Percentiles rank a stretch among this genome's conserved stretches.
Conservation (phyloP, 2,329 filamentous ascomycete species). For the Dothiorella sarmentorum region DNA sequence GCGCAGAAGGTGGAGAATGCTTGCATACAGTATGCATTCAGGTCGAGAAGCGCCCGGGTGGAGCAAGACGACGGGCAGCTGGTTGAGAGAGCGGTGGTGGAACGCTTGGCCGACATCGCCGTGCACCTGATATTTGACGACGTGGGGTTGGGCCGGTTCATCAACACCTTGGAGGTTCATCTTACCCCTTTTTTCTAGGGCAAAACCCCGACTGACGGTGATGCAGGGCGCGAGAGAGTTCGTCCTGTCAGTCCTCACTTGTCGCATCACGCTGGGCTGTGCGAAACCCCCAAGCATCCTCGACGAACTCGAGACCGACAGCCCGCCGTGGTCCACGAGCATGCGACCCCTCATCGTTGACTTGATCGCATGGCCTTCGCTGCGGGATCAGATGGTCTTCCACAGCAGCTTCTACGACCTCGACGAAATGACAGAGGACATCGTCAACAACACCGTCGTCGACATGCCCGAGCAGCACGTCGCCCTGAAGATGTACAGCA, state of each 20-base stretch:
- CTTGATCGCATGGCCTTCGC: constrained; percentile 15
- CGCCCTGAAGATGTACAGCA: constrained; percentile 2
- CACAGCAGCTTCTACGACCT: constrained; percentile 10
- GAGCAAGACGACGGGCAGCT: neutral
- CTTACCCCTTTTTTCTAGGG: neutral
- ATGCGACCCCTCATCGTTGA: neutral
- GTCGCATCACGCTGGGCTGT: neutral
- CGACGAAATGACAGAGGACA: constrained; percentile 8
- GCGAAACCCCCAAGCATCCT: neutral
- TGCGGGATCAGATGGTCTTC: constrained; percentile 14
- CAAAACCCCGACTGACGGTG: neutral
- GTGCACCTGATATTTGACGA: constrained; percentile 11
- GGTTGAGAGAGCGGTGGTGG: neutral
- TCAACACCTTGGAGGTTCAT: neutral
- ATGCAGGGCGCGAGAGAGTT: neutral
- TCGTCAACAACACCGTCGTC: constrained; percentile 9
- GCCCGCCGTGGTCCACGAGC: neutral
- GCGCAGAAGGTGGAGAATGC: constrained; percentile 8
- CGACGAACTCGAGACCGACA: neutral
- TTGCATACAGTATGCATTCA: neutral
- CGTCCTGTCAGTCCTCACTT: neutral
- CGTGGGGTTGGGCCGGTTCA: neutral
- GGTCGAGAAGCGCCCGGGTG: neutral
- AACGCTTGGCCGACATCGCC: neutral
- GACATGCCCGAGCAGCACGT: neutral